Conservation (phyloP, 78 protist genomes). For the Anaeramoeba flamelloides region DNA sequence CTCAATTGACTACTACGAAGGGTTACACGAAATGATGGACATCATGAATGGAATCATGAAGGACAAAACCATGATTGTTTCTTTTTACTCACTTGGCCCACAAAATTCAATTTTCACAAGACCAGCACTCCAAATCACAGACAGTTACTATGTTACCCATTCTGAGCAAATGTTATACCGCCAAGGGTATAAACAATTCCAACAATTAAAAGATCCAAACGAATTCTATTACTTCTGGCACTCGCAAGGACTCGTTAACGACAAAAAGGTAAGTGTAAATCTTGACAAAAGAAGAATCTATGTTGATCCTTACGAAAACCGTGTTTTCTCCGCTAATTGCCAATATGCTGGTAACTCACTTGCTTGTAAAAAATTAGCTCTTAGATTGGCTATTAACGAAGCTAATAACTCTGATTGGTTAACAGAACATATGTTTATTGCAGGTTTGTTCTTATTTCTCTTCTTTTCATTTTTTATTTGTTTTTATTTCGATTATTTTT, state of each 20-base stretch:
- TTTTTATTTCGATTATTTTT: too few species aligned
- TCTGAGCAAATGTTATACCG: conserved; percentile 3
- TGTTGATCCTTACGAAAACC: conserved; percentile 1
- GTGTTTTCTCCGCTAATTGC: background rate
- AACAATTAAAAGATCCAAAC: background rate
- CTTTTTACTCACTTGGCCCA: conserved; percentile 10
- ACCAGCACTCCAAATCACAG: conserved; percentile 4
- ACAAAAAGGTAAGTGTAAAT: background rate
- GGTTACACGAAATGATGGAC: background rate
- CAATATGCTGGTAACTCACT: conserved; percentile 8
- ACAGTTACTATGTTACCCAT: conserved; percentile 2
- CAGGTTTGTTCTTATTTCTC: too few species aligned
- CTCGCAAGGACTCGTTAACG: conserved; percentile 1
- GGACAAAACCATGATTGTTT: background rate
- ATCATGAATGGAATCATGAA: conserved; percentile 9
- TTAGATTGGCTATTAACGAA: conserved; percentile 62
- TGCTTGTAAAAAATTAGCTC: conserved; percentile 60
- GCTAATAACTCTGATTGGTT: conserved; percentile 55
- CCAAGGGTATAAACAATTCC: background rate
- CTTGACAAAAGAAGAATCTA: background rate
- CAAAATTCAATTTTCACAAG: background rate
- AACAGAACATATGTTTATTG: conserved; percentile 81
- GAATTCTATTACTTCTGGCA: conserved; percentile 4
- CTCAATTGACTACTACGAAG: too few species aligned
- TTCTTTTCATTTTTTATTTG: too few species aligned